Base-by-base conservation (phyloP, 176 grass and related monocot species). In the Carex kokanica region DNA sequence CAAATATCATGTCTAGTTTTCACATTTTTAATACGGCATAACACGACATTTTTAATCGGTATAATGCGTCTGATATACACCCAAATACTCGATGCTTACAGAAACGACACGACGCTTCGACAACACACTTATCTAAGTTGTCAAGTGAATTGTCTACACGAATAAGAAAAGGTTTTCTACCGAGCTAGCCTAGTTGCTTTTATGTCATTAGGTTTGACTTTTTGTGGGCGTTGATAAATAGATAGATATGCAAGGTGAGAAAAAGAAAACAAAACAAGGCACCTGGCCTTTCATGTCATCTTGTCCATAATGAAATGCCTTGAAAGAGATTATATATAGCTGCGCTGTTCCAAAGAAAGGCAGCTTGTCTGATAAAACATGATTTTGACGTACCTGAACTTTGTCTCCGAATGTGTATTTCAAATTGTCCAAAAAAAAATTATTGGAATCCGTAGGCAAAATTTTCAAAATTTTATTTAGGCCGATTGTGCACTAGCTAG, bases 171-270 rank as follows among this genome's bases (percentile, higher is more conserved):
- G n/a, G 21, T 61, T 61, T 61, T 7, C 59, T 23, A 25, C 59
- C 59, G n/a, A 61, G 20, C 59, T 23, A 61, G n/a, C 59, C 59
- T 45, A 23, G 38, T 21, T 71, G 38, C 67, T 47, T 45, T 71
- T 71, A 45, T 71, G 67, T 71, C 67, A 71, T 43, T 12, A 45
- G 18, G 38, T 71, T 45, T 71, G 67, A 71, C 38, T 71, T 71
- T 23, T 2, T 45, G 45, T 47, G 38, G 67, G 67, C 67, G 8
- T 21, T 43, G 17, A 43, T 71, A 40, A 70, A 73, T 52, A 74
- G 41, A 72, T 49, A 47, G 41, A 73, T 47, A 47, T 24, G 41
- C 40, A 14, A 74, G 20, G 2, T 43, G 70, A 9, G 8, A 10
- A 47, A 49, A 49, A 2, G 5, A 38, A 49, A 49, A 49, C 2